Base-by-base conservation (phyloP, 2,329 filamentous ascomycete species). In the Penicillium frequentans region DNA sequence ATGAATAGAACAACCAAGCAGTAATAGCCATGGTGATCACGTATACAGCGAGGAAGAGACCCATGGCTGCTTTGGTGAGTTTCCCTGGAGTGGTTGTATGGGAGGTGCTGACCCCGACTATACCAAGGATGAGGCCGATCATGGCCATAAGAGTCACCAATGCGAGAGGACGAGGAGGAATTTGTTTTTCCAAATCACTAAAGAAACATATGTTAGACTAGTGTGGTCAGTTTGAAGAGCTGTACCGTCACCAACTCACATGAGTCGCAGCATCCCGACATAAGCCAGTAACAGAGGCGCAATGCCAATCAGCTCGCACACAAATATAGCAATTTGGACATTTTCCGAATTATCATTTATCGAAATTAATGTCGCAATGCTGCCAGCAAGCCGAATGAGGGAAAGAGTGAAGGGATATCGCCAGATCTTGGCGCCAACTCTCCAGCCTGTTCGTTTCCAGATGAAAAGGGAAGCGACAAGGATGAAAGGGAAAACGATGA, bases 221-320 rank as follows among this genome's bases (percentile, higher is more conserved):
- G 10, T 8, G 8, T 39, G 8, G 21, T 29, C 19, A 31, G 27
- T 1, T 43, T 45, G 21, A 14, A 26, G 11, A 16, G 42, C 39
- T 8, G 21, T 21, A 21, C 10, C 9, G 37, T 6, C 37, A 42
- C 8, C 19, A 21, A 42, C 70, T 65, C 43, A 72, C 70, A 68
- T 69, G 59, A 69, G 62, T 21, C 63, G 49, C 31, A 71, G 50
- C 1, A 72, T 29, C 23, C 68, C 70, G 43, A 71, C 43, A 46
- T 64, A 70, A 31, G 67, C 59, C 2, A 72, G 58, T 5, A 69
- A 53, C 29, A 72, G 47, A 26, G 70, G 67, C 1, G 69, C 66
- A 57, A 72, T 49, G 6, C 69, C 70, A 33, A 72, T 69, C 21
- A 68, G 46, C 46, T 71, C 60, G 52, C 69, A 72, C 29, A 72